Evolutionary conservation across 208 protist species (phyloP).

Genomic region (Trypanosoma mega): DNA sequence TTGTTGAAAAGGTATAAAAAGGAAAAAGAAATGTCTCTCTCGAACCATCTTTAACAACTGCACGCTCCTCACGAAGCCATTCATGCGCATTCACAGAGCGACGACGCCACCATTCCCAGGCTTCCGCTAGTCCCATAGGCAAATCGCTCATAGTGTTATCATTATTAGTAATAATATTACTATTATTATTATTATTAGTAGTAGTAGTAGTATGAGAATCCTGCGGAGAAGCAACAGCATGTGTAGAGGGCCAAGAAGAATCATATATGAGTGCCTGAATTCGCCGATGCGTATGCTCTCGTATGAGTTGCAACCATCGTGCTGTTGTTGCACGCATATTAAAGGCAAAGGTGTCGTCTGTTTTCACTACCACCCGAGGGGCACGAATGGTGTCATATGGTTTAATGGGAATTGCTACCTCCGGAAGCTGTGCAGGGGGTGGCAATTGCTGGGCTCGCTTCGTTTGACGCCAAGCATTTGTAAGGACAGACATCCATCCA

Average conservation of each 20-base stretch:
- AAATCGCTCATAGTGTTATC: not conserved
- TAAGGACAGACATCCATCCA: slow-evolving; percentile 74
- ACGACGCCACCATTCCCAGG: slow-evolving; percentile 77
- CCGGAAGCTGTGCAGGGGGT: slow-evolving; percentile 69
- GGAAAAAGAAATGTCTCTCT: not conserved
- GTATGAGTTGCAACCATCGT: slow-evolving; percentile 68
- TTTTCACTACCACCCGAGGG: slow-evolving; percentile 41
- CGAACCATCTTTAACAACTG: not conserved
- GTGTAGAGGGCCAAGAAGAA: slow-evolving; percentile 21
- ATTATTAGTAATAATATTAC: too few species aligned
- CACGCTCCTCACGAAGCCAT: slow-evolving; percentile 83
- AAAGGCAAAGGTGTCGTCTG: slow-evolving; percentile 55
- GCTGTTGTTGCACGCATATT: slow-evolving; percentile 67
- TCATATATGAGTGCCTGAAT: slow-evolving; percentile 29
- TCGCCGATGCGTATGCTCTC: slow-evolving; percentile 38
- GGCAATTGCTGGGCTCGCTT: slow-evolving; percentile 58
- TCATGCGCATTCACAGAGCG: slow-evolving; percentile 36
- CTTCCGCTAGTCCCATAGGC: slow-evolving; percentile 38
- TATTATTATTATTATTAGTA: too few species aligned
- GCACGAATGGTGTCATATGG: slow-evolving; percentile 74
- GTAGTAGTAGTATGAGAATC: too few species aligned
- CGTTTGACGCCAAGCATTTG: slow-evolving; percentile 75
- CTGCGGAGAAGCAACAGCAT: too few species aligned
- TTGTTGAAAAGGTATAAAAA: slow-evolving; percentile 32
- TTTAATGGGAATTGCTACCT: slow-evolving; percentile 41